These are phyloP conservation scores for Trichosporon ovoides DNA, from an alignment of 1,284 basidiomycete species.

Conservation along the genomic window DNA sequence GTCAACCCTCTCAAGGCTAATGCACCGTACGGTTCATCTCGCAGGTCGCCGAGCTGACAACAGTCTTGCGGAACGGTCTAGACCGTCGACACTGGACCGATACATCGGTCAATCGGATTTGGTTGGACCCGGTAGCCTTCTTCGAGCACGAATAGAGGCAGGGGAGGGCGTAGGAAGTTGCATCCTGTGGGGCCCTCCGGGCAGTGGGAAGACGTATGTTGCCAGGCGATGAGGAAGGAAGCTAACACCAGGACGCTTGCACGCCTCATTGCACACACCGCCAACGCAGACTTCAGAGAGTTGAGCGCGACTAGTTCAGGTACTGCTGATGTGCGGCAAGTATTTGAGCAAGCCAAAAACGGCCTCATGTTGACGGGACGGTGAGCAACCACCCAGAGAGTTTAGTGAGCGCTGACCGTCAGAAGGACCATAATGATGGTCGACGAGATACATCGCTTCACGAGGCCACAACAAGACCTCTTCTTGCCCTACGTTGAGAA, in stretches of 20 bases:
- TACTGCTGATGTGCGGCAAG: conserved; percentile 68
- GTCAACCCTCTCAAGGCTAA: conserved; percentile 41
- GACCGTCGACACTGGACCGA: conserved; percentile 31
- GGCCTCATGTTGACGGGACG: conserved; percentile 64
- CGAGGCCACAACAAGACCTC: conserved; percentile 75
- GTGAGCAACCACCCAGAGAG: conserved; percentile 39
- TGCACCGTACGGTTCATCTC: conserved; percentile 36
- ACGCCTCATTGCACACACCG: conserved; percentile 39
- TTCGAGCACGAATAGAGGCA: conserved; percentile 40
- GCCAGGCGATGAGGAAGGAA: not conserved
- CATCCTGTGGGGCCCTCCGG: conserved; percentile 48
- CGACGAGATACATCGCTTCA: conserved; percentile 85
- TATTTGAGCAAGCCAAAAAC: conserved; percentile 75
- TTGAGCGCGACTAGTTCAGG: conserved; percentile 69
- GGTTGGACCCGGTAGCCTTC: conserved; percentile 42
- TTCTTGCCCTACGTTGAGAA: conserved; percentile 76
- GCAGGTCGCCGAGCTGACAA: not conserved
- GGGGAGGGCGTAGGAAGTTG: conserved; percentile 44
- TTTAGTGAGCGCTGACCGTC: conserved; percentile 3
- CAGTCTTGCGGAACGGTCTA: conserved; percentile 45
- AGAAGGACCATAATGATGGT: conserved; percentile 44
- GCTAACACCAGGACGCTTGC: conserved; percentile 33
- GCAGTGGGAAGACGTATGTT: conserved; percentile 46
- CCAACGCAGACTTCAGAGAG: conserved; percentile 63
- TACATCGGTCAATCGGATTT: conserved; percentile 45